phyloP scores from a whole-genome alignment of 768 basidiomycete genomes.

The Boletales sp. region DNA sequence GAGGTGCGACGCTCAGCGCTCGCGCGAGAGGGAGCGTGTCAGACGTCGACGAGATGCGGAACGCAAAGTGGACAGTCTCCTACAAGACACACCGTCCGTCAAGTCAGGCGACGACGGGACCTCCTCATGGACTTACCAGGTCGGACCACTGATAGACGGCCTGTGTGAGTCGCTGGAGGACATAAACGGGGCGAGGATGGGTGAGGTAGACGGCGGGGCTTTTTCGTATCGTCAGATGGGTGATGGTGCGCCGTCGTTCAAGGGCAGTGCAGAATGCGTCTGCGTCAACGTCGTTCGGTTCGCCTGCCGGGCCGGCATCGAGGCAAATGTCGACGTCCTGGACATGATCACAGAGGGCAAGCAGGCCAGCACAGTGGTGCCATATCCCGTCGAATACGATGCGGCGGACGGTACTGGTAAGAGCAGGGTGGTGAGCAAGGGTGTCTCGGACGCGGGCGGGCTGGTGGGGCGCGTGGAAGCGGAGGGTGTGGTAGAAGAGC shows the following conservation, averaged over 20 bases:
- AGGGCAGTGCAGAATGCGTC: constrained; percentile 42
- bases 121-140: constrained; percentile 40
- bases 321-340: constrained; percentile 41
- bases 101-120: background rate
- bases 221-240: constrained; percentile 53
- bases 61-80: constrained; percentile 53
- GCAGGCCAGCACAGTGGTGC: constrained; percentile 36
- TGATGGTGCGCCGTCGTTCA: constrained; percentile 33
- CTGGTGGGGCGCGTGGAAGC: constrained; percentile 39
- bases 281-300: constrained; percentile 14
- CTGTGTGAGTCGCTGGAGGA: constrained; percentile 45
- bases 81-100: constrained; percentile 19
- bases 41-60: constrained; percentile 48
- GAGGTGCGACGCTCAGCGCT: constrained; percentile 39
- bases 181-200: constrained; percentile 40
- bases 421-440: constrained; percentile 33
- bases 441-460: constrained; percentile 36
- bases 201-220: constrained; percentile 51
- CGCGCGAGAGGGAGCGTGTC: constrained; percentile 26
- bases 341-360: constrained; percentile 25
- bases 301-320: constrained; percentile 16
- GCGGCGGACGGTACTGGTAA: constrained; percentile 40
- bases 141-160: constrained; percentile 41
- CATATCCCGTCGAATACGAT: constrained; percentile 43
- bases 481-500: constrained; percentile 52